Evolutionary conservation across 2,329 filamentous ascomycete species (phyloP), one percentile per base, ranked within the genome.

Genomic region (Chrysoporthe cubensis): DNA sequence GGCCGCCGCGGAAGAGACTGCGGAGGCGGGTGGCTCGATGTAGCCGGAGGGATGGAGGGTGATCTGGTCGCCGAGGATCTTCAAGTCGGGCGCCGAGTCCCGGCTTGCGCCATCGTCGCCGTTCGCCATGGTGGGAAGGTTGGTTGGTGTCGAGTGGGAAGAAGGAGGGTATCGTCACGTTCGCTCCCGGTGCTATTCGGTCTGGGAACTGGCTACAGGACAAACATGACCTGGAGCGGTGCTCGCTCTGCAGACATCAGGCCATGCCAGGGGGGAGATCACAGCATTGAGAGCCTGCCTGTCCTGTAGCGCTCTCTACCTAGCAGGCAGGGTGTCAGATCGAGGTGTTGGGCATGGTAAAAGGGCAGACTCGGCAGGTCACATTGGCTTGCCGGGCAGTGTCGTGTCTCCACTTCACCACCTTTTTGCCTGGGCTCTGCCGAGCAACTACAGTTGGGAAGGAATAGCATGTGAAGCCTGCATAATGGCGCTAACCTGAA

Each of bases 41-140:
- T 87, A 91, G 69, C 90, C 90, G 72, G 88, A 88, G 9, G 91
- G 91, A 75, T 93, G 91, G 50, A 94, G 86, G 1, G 89, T 93
- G 73, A 94, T 87, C 74, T 90, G 83, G 75, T 92, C 88, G 71
- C 91, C 91, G 11, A 93, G 82, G 72, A 94, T 93, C 77, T 93
- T 89, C 64, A 94, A 83, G 77, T 93, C 91, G n/a, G 91, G 91
- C 63, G 91, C 89, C 60, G 88, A 88, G 72, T 82, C 78, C 72
- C 81, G 79, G 71, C 80, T 75, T 13, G 78, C 73, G 70, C 81
- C 77, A 60, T 79, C 77, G 66, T 78, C 74, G 26, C 63, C 66
- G 54, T 70, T 70, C 43, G 80, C 73, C 82, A 84, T 84, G 64
- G 64, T 75, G 56, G 34, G 37, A 21, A 26, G 8, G 3, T 14